Evolutionary conservation across 225 moss, liverwort and hornwort species (phyloP).

Genomic region (Marchantia paleacea): DNA sequence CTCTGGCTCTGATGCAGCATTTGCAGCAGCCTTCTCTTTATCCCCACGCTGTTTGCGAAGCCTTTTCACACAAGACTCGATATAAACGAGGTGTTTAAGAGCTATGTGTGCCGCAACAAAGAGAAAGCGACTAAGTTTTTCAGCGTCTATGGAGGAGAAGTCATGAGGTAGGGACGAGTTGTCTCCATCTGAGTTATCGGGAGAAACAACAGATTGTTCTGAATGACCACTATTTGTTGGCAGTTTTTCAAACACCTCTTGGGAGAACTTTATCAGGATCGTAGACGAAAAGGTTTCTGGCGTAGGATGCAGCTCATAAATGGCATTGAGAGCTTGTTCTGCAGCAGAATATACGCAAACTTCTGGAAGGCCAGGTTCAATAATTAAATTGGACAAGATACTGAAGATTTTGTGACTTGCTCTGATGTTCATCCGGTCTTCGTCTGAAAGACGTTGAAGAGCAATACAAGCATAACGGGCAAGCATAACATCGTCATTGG

Average conservation of each 20-base stretch:
- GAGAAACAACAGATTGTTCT: slow-evolving; percentile 30
- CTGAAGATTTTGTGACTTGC: slow-evolving; percentile 74
- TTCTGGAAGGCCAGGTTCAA: slow-evolving; percentile 70
- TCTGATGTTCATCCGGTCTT: slow-evolving; percentile 59
- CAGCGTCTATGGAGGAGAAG: slow-evolving; percentile 33
- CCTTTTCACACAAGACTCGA: slow-evolving; percentile 72
- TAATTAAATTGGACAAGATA: slow-evolving; percentile 73
- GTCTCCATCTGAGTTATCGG: slow-evolving; percentile 38
- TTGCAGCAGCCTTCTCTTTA: slow-evolving; percentile 61
- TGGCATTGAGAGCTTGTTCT: slow-evolving; percentile 90
- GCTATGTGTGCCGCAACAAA: slow-evolving; percentile 81
- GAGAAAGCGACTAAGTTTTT: slow-evolving; percentile 67
- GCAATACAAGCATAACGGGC: slow-evolving; percentile 93
- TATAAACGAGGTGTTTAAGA: slow-evolving; percentile 87
- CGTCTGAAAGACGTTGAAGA: slow-evolving; percentile 79
- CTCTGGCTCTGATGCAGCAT: slow-evolving; percentile 55
- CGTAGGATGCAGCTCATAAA: slow-evolving; percentile 85
- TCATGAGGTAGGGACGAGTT: slow-evolving; percentile 17
- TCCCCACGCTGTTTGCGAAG: slow-evolving; percentile 76
- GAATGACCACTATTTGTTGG: slow-evolving; percentile 25
- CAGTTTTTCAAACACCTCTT: slow-evolving; percentile 46
- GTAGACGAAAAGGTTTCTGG: slow-evolving; percentile 73
- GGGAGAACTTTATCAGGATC: slow-evolving; percentile 62
- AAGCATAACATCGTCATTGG: slow-evolving; percentile 82
- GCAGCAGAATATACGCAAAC: slow-evolving; percentile 88